Percentiles rank a stretch among this genome's conserved stretches.
Conservation (phyloP, 2,329 filamentous ascomycete genomes). For the Rhynchosporium graminicola region DNA sequence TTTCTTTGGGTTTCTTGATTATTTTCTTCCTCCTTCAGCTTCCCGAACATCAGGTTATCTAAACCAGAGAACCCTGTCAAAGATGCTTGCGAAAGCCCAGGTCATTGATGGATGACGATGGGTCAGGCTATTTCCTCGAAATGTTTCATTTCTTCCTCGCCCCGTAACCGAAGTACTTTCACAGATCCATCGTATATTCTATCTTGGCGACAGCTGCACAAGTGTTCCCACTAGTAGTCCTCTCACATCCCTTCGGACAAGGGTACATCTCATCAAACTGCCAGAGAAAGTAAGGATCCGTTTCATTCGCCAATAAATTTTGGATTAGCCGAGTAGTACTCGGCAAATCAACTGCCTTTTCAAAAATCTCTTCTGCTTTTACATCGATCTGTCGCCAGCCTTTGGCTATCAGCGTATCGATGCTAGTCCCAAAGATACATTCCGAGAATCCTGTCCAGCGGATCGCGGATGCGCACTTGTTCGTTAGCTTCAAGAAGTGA, state of each 20-base stretch:
- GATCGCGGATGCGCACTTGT: constrained; percentile 54
- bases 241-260: constrained; percentile 32
- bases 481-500: background rate
- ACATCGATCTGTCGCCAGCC: constrained; percentile 56
- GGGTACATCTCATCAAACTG: constrained; percentile 46
- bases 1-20: too few species aligned
- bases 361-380: constrained; percentile 49
- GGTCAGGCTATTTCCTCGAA: background rate
- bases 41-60: too few species aligned
- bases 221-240: constrained; percentile 17
- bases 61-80: too few species aligned
- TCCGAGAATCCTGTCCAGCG: constrained; percentile 57
- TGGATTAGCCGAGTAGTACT: constrained; percentile 45
- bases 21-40: too few species aligned
- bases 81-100: too few species aligned
- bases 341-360: constrained; percentile 44
- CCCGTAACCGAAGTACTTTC: constrained; percentile 6
- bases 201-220: constrained; percentile 16
- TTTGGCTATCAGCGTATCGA: constrained; percentile 47
- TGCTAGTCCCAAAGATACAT: constrained; percentile 55
- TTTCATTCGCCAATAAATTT: constrained; percentile 52
- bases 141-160: background rate
- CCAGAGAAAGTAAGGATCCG: constrained; percentile 55
- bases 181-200: constrained; percentile 15
- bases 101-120: background rate